Percentiles rank a stretch among this genome's conserved stretches.
Evolutionary conservation across 805 yeast species (phyloP).

Genomic region (Kodamaea neixiangensis): DNA sequence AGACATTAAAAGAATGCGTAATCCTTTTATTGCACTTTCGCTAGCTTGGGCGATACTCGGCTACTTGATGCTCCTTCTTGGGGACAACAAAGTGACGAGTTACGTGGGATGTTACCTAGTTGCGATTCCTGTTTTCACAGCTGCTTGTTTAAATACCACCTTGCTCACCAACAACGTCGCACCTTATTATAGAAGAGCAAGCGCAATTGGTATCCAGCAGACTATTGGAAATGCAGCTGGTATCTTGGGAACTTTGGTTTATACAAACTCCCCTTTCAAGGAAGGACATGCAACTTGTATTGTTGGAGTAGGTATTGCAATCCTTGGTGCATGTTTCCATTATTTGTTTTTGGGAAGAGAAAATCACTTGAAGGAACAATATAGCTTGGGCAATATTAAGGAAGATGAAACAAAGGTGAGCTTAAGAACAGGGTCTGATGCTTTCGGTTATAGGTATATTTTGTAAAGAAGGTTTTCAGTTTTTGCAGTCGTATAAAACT

Average conservation of each 20-base stretch:
- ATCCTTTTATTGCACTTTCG: conserved; percentile 2
- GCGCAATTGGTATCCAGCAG: conserved; percentile 6
- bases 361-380: not conserved
- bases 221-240: conserved; percentile 6
- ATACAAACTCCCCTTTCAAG: conserved; percentile 1
- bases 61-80: conserved; percentile 4
- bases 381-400: conserved; percentile 1
- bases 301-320: conserved; percentile 4
- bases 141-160: conserved; percentile 3
- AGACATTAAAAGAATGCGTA: not conserved
- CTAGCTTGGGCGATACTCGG: conserved; percentile 5
- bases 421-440: conserved; percentile 2
- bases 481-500: not conserved
- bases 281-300: conserved; percentile 2
- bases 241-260: conserved; percentile 4
- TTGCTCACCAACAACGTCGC: conserved; percentile 6
- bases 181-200: conserved; percentile 7
- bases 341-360: conserved; percentile 3
- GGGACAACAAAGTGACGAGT: conserved; percentile 4
- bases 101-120: conserved; percentile 5
- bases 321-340: not conserved
- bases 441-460: conserved; percentile 4
- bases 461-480: not conserved
- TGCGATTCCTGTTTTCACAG: conserved; percentile 3
- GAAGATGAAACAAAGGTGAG: not conserved